Base-by-base conservation (phyloP, 768 basidiomycete species). In the Paxillus involutus region DNA sequence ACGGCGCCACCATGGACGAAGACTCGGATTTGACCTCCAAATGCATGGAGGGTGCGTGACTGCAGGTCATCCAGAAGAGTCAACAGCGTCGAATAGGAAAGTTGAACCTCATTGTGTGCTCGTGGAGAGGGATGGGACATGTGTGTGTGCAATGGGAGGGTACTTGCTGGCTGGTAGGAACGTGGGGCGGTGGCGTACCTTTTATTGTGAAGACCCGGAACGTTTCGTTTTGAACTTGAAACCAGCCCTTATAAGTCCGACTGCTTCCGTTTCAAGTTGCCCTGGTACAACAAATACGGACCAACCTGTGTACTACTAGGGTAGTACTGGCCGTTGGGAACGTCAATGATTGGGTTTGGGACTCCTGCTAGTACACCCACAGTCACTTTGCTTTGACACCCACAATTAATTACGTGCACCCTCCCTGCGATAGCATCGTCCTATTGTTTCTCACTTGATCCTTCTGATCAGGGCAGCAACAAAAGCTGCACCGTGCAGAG, bases 1-100 rank as follows among this genome's bases (percentile, higher is more conserved):
- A 85, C 85, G 0, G 85, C 86, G 0, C 88, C 88, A 19, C 88
- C 88, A 53, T 89, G 88, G 0, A 86, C 75, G 45, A 88, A 81
- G 16, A 89, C 75, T 6, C 81, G 78, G 4, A 89, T 75, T 35
- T 76, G 78, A 33, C 65, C 65, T n/a, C 75, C 73, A 61, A 88
- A 88, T 6, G 67, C 68, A 1, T 63, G 57, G 12, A 74, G 64
- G 1, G 84, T 70, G 12, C 78, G 76, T 1, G 67, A 69, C 4
- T 87, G 83, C 53, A 89, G 78, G 59, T 79, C 70, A 13, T 67
- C 65, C 37, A 89, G 80, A 49, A 83, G 72, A 2, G 61, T 54
- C 26, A 73, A 46, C 55, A 89, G 79, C 49, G 68, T 67, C 0
- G 46, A 2, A 19, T 59, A 53, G 32, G 56, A 64, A 39, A 77